Evolutionary conservation across 768 basidiomycete genomes (phyloP).

Genomic region (Termitomyces eurrhizus): DNA sequence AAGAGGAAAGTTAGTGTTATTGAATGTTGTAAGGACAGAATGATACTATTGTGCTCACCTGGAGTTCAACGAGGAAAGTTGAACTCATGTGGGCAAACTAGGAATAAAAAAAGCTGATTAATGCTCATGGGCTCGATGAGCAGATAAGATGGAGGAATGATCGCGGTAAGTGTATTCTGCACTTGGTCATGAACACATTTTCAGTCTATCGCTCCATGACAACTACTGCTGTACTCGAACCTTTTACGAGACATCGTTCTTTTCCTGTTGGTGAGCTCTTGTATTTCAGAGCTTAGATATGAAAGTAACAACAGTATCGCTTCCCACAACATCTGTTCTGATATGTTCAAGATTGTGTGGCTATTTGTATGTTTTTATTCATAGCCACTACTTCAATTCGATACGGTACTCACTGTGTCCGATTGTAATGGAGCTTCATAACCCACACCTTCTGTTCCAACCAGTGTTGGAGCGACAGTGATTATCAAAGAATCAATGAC

Average conservation of each 20-base stretch:
- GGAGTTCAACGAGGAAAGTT: too few relatives aligned
- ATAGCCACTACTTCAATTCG: background rate
- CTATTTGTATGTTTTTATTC: background rate
- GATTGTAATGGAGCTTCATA: constrained; percentile 32
- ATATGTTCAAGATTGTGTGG: constrained; percentile 22
- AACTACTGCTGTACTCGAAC: background rate
- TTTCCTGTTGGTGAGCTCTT: background rate
- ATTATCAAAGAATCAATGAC: constrained; percentile 74
- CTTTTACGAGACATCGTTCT: background rate
- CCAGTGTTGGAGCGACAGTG: constrained; percentile 82
- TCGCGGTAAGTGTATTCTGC: too few relatives aligned
- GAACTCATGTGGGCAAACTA: too few relatives aligned
- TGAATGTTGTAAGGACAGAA: too few relatives aligned
- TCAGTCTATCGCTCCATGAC: background rate
- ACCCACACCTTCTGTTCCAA: constrained; percentile 69
- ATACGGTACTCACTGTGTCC: constrained; percentile 13
- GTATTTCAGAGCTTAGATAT: background rate
- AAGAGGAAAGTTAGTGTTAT: too few relatives aligned
- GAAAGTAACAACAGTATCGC: constrained; percentile 30
- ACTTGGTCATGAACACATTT: background rate
- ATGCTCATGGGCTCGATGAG: too few relatives aligned
- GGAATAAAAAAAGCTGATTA: too few relatives aligned
- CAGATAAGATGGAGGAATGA: too few relatives aligned
- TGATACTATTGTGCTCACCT: too few relatives aligned
- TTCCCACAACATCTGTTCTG: constrained; percentile 30